Percentiles rank a stretch among this genome's conserved stretches.
Conservation (phyloP, 225 moss, liverwort and hornwort genomes). For the Climacium dendroides region DNA sequence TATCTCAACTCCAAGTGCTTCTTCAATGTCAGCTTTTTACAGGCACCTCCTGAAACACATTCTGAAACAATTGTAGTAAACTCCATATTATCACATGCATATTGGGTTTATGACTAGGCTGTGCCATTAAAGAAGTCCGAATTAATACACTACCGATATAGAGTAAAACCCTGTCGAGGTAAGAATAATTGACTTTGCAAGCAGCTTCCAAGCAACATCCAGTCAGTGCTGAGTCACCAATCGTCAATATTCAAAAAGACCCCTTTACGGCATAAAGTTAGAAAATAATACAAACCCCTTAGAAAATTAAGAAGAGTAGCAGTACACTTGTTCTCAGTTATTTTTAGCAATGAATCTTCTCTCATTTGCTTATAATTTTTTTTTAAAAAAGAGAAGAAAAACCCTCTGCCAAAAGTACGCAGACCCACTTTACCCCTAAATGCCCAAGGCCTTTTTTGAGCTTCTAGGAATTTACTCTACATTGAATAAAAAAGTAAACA, state of each 20-base stretch:
- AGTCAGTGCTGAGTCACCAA: not conserved
- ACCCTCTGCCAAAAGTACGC: too few relatives aligned
- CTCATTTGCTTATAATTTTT: not conserved
- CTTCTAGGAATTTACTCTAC: too few relatives aligned
- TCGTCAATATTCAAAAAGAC: not conserved
- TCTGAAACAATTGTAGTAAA: not conserved
- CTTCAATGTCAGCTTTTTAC: not conserved
- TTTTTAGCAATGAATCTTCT: not conserved
- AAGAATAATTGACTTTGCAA: not conserved
- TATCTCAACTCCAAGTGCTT: not conserved
- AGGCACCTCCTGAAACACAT: not conserved
- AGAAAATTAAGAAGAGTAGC: not conserved
- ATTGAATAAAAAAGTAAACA: too few relatives aligned
- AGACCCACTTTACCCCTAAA: too few relatives aligned
- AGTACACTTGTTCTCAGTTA: not conserved
- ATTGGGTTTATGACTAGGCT: not conserved
- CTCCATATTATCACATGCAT: not conserved
- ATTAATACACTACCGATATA: not conserved
- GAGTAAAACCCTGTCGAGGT: not conserved
- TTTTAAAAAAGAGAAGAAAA: not conserved
- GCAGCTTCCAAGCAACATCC: not conserved
- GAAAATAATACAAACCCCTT: too few relatives aligned
- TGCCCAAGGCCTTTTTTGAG: too few relatives aligned
- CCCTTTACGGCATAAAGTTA: not conserved
- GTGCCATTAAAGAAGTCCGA: not conserved